Conservation (phyloP, 2,329 filamentous ascomycete genomes). For the Myotisia sp. region DNA sequence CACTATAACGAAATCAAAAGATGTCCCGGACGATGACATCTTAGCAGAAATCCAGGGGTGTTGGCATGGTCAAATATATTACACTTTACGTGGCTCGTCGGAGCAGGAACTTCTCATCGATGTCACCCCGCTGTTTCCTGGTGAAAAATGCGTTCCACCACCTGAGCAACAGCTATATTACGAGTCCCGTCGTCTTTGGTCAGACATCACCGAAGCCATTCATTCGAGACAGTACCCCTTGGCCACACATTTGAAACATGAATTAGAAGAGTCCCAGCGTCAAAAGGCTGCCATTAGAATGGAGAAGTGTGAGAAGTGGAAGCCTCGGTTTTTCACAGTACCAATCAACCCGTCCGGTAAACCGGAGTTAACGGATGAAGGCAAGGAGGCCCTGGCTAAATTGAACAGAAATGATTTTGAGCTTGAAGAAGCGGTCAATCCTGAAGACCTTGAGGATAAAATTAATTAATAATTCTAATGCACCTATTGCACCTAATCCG, state of each 20-base stretch:
- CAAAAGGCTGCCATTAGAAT: constrained; percentile 71
- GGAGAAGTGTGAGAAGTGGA: constrained; percentile 53
- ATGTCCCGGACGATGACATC: constrained; percentile 73
- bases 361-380: constrained; percentile 50
- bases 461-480: too few relatives aligned
- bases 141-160: constrained; percentile 66
- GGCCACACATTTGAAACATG: constrained; percentile 76
- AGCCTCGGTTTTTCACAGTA: constrained; percentile 73
- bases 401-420: constrained; percentile 40
- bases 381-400: constrained; percentile 42
- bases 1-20: constrained; percentile 61
- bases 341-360: constrained; percentile 45
- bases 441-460: too few relatives aligned
- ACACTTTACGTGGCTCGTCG: constrained; percentile 35
- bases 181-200: constrained; percentile 81
- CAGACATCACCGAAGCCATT: constrained; percentile 75
- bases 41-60: constrained; percentile 68
- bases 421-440: constrained; percentile 28
- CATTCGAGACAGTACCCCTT: constrained; percentile 64
- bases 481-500: too few relatives aligned
- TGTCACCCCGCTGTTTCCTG: constrained; percentile 65
- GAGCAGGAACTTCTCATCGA: constrained; percentile 66
- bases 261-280: constrained; percentile 80
- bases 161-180: constrained; percentile 67
- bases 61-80: constrained; percentile 63